Conservation (phyloP, 129 eudicot genomes). For the Lonicera japonica region DNA sequence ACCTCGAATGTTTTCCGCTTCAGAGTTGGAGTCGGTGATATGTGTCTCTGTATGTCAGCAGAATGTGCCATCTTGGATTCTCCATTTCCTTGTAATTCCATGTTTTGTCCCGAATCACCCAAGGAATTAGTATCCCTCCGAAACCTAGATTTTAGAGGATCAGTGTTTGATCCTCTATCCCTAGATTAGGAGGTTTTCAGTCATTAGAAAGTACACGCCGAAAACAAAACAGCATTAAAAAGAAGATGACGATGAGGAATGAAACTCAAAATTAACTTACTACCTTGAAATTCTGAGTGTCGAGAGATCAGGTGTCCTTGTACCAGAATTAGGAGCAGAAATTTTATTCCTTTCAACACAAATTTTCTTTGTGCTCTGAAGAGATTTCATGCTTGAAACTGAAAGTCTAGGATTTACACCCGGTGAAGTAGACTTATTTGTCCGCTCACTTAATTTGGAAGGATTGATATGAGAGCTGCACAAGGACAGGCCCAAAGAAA, state of each 20-base stretch:
- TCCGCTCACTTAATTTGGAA: slow-evolving; percentile 25
- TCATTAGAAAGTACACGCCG: neutral
- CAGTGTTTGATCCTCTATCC: slow-evolving; percentile 23
- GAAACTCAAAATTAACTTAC: slow-evolving; percentile 2
- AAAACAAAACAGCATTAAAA: neutral
- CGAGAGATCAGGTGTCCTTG: slow-evolving; percentile 32
- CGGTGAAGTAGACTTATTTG: slow-evolving; percentile 27
- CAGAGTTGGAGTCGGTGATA: slow-evolving; percentile 31
- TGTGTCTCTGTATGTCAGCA: slow-evolving; percentile 32
- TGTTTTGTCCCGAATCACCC: slow-evolving; percentile 21
- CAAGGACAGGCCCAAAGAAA: slow-evolving; percentile 3
- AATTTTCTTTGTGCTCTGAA: slow-evolving; percentile 16
- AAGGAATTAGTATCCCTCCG: slow-evolving; percentile 27
- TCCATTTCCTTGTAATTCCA: slow-evolving; percentile 22
- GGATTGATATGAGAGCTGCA: slow-evolving; percentile 34
- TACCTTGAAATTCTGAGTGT: slow-evolving; percentile 40
- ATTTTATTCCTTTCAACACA: slow-evolving; percentile 23
- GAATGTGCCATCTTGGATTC: slow-evolving; percentile 19
- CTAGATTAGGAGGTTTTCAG: slow-evolving; percentile 16
- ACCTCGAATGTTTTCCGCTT: slow-evolving; percentile 80
- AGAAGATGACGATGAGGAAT: neutral
- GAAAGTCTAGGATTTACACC: slow-evolving; percentile 26
- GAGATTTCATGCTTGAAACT: slow-evolving; percentile 22
- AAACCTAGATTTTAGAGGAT: slow-evolving; percentile 21
- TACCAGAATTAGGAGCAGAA: slow-evolving; percentile 32